phyloP scores from a whole-genome alignment of 352 stramenopile species.

The Hyphochytrium catenoides region DNA sequence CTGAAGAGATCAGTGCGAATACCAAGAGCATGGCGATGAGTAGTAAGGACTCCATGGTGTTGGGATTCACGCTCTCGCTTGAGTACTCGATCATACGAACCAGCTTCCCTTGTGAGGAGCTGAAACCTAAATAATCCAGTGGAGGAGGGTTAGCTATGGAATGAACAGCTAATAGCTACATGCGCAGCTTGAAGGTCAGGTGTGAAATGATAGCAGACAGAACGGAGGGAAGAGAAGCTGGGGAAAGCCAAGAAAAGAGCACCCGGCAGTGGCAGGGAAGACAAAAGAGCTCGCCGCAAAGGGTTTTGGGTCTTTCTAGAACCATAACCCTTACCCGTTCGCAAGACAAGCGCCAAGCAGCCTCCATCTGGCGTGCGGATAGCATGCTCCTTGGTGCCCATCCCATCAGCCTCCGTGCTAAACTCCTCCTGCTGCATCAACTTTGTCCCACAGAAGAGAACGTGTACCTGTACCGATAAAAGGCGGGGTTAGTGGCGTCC shows the following conservation, averaged over 20 bases:
- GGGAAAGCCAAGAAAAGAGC: too few relatives aligned
- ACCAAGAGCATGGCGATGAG: conserved; percentile 86
- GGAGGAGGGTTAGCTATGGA: too few relatives aligned
- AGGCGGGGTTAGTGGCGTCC: neutral
- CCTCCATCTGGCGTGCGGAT: conserved; percentile 64
- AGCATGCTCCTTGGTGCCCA: conserved; percentile 15
- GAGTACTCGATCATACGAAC: conserved; percentile 94
- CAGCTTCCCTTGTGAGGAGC: conserved; percentile 90
- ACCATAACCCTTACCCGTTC: conserved; percentile 32
- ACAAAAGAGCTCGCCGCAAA: neutral
- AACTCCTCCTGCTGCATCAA: conserved; percentile 54
- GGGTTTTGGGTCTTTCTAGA: too few relatives aligned
- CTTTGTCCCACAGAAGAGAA: conserved; percentile 78
- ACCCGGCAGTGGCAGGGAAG: conserved; percentile 9
- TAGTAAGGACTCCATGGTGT: conserved; percentile 81
- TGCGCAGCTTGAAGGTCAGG: too few relatives aligned
- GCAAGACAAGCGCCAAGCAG: conserved; percentile 77
- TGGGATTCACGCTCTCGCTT: conserved; percentile 83
- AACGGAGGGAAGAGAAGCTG: too few relatives aligned
- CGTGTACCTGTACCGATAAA: conserved; percentile 23
- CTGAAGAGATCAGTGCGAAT: conserved; percentile 82
- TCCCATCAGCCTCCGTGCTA: conserved; percentile 9
- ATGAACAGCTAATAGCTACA: too few relatives aligned
- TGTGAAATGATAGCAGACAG: too few relatives aligned
- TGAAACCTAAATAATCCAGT: too few relatives aligned